Evolutionary conservation across 2,329 filamentous ascomycete species (phyloP), one percentile per base, ranked within the genome.

Genomic region (Dothiorella sarmentorum): DNA sequence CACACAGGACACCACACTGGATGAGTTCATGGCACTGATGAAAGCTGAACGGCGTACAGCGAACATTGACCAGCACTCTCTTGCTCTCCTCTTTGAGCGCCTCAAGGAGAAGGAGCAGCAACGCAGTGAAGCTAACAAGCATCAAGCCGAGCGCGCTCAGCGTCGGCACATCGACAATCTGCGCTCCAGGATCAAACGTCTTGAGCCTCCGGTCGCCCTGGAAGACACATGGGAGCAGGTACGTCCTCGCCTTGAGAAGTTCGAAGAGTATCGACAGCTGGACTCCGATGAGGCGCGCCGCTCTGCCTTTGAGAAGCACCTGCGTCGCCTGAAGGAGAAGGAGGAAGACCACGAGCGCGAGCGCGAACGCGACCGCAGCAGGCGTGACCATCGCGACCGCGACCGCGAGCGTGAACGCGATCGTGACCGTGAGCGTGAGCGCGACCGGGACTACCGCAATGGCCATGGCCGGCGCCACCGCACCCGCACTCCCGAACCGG

Each of bases 211-310:
- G 13, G 83, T 99, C 63, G 78, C 83, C 29, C 71, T 85, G 55
- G 82, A 82, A 67, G 93, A 97, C 73, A 91, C 87, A 59, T 99
- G 91, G 84, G 93, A 97, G 67, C 87, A 90, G 78, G 84, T 97
- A 69, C 87, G 87, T 70, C 80, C 87, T 65, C 88, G 90, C 62
- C 80, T 99, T 63, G 85, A 89, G 67, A 89, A 89, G 69, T 84
- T 84, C 66, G 86, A 91, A 60, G 94, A 97, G 73, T 99, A 90
- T 76, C 85, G 88, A 73, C 88, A 88, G 56, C 82, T 97, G 49
- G 81, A 86, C 63, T 87, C 89, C 42, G 94, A 99, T 64, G 91
- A 96, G 56, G 81, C 88, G 62, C 89, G 92, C 60, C 85, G 87
- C 62, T 82, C 83, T 64, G 93, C 91, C 13, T 97, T 97, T 75